Conservation (phyloP, 805 yeast species). For the Millerago galiae region DNA sequence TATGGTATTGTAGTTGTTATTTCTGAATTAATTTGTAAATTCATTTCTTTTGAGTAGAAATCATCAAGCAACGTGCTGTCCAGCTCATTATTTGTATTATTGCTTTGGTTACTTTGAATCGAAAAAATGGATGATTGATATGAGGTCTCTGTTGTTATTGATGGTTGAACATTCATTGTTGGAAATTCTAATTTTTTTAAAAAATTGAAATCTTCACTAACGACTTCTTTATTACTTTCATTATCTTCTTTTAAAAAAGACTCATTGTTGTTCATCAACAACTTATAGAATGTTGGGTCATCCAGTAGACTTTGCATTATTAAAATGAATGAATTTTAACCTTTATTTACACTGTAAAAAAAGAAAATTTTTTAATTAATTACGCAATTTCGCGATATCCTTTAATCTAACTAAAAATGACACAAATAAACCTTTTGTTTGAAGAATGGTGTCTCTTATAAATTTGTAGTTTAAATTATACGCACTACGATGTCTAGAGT, state of each 20-base stretch:
- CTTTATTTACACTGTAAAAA: neutral
- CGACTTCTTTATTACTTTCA: neutral
- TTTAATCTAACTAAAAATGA: too few species aligned
- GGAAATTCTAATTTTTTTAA: constrained; percentile 10
- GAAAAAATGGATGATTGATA: constrained; percentile 17
- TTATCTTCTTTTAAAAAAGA: constrained; percentile 1
- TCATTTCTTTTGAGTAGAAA: constrained; percentile 16
- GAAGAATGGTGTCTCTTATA: too few species aligned
- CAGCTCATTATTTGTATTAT: neutral
- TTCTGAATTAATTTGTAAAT: constrained; percentile 14
- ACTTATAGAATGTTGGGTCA: constrained; percentile 19
- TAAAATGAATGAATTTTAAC: neutral
- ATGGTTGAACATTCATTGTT: constrained; percentile 5
- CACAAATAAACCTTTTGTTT: too few species aligned
- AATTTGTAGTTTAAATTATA: too few species aligned
- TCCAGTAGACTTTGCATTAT: constrained; percentile 19
- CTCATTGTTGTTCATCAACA: constrained; percentile 16
- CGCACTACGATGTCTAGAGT: too few species aligned
- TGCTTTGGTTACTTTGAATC: neutral
- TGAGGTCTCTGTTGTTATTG: constrained; percentile 7
- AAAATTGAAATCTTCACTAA: constrained; percentile 7
- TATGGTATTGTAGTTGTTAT: constrained; percentile 2
- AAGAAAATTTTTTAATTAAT: neutral
- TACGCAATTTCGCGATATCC: neutral
- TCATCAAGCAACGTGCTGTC: constrained; percentile 8